Evolutionary conservation across 352 stramenopile species (phyloP), one percentile per base, ranked within the genome.

Genomic region (Elongisporangium undulatum): DNA sequence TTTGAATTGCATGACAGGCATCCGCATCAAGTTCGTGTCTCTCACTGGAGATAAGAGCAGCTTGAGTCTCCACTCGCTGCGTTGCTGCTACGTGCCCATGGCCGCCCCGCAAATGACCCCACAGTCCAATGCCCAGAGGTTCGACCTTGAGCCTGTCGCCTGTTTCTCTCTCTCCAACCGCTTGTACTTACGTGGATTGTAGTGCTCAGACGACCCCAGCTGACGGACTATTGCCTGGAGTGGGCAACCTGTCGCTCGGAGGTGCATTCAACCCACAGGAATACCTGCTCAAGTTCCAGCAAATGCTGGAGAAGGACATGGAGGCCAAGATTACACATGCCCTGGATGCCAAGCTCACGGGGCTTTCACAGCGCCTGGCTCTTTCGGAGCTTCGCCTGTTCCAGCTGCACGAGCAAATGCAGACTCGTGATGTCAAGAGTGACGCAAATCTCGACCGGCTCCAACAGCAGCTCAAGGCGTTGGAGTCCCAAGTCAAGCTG

Each of bases 1-100:
- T n/a, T 74, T 93, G 53, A 82, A 87, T 55, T 70, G 65, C 52
- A 63, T 81, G 38, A 66, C 79, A 16, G 62, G 26, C 12, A 51
- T 93, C 19, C 72, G 72, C 15, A 58, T 91, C 66, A 90, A 89
- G 59, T 93, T 93, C 55, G 77, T 91, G 51, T 91, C 81, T 2
- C 64, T 93, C 5, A 77, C 70, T 2, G 79, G 75, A 0, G 71
- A 89, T 49, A 93, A 93, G 50, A 67, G 23, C 39, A 56, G 53
- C 22, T 41, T 90, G 22, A 41, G 69, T 3, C 51, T 93, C 48
- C 63, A 72, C 4, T 48, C 63, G 13, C 63, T 91, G 26, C 71
- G 59, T 23, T 90, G 74, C 51, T 41, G 68, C 2, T 86, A 77
- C 60, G 65, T 80, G 9, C 56, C 63, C 2, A 62, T 80, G 45